Conservation (phyloP, 345 rosid species). For the Odontarrhena argentea region DNA sequence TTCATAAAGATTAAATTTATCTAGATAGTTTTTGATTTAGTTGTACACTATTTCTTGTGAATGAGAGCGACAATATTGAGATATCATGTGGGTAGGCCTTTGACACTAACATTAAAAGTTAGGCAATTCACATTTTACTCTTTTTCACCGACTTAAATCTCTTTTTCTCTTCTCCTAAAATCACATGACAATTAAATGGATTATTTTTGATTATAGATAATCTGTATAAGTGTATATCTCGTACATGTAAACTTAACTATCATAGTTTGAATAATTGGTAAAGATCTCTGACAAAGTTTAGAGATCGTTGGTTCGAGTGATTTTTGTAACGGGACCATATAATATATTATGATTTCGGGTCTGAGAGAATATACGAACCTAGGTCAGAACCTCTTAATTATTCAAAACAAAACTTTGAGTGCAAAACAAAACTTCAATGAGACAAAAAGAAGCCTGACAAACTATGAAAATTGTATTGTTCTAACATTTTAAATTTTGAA, state of each 20-base stretch:
- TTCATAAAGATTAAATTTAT: not conserved
- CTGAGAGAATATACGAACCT: no score
- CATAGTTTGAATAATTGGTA: no score
- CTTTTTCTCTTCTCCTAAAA: not conserved
- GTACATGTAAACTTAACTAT: not conserved
- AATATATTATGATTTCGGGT: no score
- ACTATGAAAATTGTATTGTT: constrained; percentile 1
- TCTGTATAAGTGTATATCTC: not conserved
- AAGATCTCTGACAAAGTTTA: no score
- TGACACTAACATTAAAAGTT: constrained; percentile 29
- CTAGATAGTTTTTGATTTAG: constrained; percentile 34
- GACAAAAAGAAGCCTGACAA: constrained; percentile 24
- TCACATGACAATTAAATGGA: constrained; percentile 8
- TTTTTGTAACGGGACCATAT: no score
- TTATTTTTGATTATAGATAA: not conserved
- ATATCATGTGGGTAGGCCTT: constrained; percentile 42
- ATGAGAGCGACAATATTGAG: constrained; percentile 38
- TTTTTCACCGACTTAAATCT: constrained; percentile 8
- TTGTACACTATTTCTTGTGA: constrained; percentile 31
- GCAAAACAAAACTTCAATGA: not conserved
- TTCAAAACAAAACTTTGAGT: no score
- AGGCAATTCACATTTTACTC: constrained; percentile 25
- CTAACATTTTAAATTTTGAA: constrained; percentile 17
- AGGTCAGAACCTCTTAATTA: no score
- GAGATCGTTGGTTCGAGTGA: no score